These are phyloP conservation scores for Colletotrichum sp. DNA, from an alignment of 2,329 filamentous ascomycete genomes.

Conservation along the genomic window DNA sequence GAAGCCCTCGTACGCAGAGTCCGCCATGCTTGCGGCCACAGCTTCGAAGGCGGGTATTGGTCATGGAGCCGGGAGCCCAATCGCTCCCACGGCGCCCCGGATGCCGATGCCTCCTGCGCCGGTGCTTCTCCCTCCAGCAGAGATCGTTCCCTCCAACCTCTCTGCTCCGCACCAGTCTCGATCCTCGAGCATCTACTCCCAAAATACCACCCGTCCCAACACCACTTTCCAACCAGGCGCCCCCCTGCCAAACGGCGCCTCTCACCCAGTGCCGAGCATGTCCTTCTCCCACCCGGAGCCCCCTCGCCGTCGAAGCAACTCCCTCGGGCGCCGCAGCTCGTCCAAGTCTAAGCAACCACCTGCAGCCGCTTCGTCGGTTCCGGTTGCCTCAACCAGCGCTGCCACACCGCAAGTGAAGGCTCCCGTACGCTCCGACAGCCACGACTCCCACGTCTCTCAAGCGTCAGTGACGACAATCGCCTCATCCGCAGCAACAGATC, in stretches of 20 bases:
- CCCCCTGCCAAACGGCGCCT: constrained; percentile 11
- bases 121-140: constrained; percentile 30
- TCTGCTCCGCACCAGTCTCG: constrained; percentile 25
- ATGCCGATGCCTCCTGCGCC: constrained; percentile 11
- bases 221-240: constrained; percentile 21
- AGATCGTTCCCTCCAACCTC: constrained; percentile 28
- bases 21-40: constrained; percentile 19
- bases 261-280: constrained; percentile 26
- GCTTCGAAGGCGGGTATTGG: constrained; percentile 24
- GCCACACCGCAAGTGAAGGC: neutral
- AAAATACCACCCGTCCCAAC: constrained; percentile 28
- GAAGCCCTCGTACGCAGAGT: constrained; percentile 19
- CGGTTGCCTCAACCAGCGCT: neutral
- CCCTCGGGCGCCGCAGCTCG: constrained; percentile 10
- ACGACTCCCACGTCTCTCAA: constrained; percentile 27
- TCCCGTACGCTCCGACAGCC: constrained; percentile 18
- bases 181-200: constrained; percentile 42
- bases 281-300: constrained; percentile 24
- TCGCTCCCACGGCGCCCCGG: constrained; percentile 1
- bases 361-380: constrained; percentile 16
- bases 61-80: constrained; percentile 17
- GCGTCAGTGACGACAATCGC: constrained; percentile 44
- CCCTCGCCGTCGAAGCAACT: constrained; percentile 20
- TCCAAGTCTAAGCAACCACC: constrained; percentile 3
- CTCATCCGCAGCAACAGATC: constrained; percentile 22